A percentile compares a stretch with the other conserved stretches of the same genome.
Conservation (phyloP, 2,329 filamentous ascomycete genomes). For the Fusarium anthophilum region DNA sequence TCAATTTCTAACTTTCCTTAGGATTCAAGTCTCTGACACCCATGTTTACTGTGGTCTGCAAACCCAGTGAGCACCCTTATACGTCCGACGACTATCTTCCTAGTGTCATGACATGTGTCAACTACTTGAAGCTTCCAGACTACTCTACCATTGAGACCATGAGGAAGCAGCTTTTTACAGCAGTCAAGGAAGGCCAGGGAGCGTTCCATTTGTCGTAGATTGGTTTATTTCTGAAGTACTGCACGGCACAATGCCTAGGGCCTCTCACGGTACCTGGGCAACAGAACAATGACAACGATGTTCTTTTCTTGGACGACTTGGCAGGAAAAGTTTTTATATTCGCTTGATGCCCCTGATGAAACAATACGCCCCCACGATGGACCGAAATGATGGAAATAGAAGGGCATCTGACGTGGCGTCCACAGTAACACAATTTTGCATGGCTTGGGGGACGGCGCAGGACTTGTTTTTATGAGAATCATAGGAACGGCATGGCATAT, state of each 20-base stretch:
- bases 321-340: constrained; percentile 32
- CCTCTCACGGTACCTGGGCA: not conserved
- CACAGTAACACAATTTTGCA: constrained; percentile 38
- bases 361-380: constrained; percentile 32
- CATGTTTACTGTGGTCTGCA: constrained; percentile 99
- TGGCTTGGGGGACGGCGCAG: constrained; percentile 40
- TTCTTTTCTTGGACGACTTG: constrained; percentile 22
- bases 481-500: constrained; percentile 29
- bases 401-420: constrained; percentile 16
- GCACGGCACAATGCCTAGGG: not conserved
- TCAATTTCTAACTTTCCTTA: constrained; percentile 48
- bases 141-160: constrained; percentile 84
- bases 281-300: constrained; percentile 12
- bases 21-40: constrained; percentile 97
- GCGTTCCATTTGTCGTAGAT: constrained; percentile 91
- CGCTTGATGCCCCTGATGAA: constrained; percentile 38
- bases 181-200: constrained; percentile 94
- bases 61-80: constrained; percentile 94
- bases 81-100: constrained; percentile 97
- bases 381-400: constrained; percentile 43
- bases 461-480: constrained; percentile 30
- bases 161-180: constrained; percentile 80
- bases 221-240: constrained; percentile 1
- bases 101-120: constrained; percentile 99
- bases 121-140: constrained; percentile 97